Percentiles rank a stretch among this genome's conserved stretches.
phyloP scores from a whole-genome alignment of 371 early-diverging fungal genomes.

The Mortierella sp. region DNA sequence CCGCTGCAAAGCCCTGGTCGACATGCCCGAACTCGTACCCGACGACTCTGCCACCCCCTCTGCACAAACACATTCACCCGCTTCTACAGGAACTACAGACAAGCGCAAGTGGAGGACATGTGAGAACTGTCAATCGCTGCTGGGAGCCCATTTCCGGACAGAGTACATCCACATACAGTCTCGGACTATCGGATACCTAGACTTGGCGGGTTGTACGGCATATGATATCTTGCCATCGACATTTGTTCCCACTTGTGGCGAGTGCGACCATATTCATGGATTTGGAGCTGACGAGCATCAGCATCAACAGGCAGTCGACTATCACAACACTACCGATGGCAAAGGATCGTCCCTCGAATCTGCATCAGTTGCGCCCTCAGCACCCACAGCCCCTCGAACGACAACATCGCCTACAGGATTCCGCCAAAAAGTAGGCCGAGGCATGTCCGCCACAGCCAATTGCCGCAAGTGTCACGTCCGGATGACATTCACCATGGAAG shows the following conservation, averaged over 20 bases:
- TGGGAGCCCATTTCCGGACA: slow-evolving; percentile 72
- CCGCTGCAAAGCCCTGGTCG: slow-evolving; percentile 77
- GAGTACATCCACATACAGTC: slow-evolving; percentile 72
- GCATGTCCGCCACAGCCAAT: slow-evolving; percentile 47
- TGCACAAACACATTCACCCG: slow-evolving; percentile 11
- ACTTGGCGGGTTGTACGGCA: slow-evolving; percentile 75
- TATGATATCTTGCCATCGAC: slow-evolving; percentile 78
- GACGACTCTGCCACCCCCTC: slow-evolving; percentile 19
- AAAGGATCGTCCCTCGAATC: neutral
- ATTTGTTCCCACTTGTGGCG: slow-evolving; percentile 76
- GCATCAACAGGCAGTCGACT: neutral
- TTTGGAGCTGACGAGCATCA: neutral
- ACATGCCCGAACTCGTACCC: slow-evolving; percentile 66
- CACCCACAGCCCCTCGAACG: slow-evolving; percentile 24
- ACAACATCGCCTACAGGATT: slow-evolving; percentile 20
- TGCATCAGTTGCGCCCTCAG: neutral
- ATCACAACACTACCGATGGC: neutral
- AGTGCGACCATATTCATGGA: slow-evolving; percentile 56
- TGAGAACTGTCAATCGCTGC: slow-evolving; percentile 71
- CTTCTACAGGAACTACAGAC: slow-evolving; percentile 38
- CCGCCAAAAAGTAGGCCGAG: slow-evolving; percentile 38
- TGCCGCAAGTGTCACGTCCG: slow-evolving; percentile 68
- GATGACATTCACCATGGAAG: slow-evolving; percentile 42
- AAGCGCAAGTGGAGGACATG: slow-evolving; percentile 77
- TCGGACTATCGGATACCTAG: slow-evolving; percentile 77